These are phyloP conservation scores for Lobulomyces angularis DNA, from an alignment of 192 early-diverging fungal genomes.

Conservation along the genomic window DNA sequence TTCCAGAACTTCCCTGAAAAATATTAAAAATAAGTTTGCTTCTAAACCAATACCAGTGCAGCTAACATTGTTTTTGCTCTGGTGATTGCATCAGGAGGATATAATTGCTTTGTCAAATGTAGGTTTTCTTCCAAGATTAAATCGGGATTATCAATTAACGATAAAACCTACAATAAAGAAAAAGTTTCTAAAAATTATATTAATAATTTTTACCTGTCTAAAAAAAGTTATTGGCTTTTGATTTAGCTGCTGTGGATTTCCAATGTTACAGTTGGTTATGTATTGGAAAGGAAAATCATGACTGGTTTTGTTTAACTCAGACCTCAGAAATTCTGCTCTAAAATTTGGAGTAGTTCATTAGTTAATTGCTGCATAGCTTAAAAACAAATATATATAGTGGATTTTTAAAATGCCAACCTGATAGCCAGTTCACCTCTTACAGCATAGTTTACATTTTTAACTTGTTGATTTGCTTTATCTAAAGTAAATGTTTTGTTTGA, in stretches of 20 bases:
- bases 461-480: conserved; percentile 58
- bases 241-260: conserved; percentile 81
- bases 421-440: conserved; percentile 93
- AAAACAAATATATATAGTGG: neutral
- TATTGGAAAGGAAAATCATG: conserved; percentile 56
- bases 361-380: conserved; percentile 2
- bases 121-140: conserved; percentile 42
- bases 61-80: conserved; percentile 64
- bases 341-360: conserved; percentile 9
- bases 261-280: conserved; percentile 77
- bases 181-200: conserved; percentile 2
- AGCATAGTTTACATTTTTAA: conserved; percentile 79
- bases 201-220: conserved; percentile 58
- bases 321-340: no score
- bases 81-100: conserved; percentile 73
- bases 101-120: conserved; percentile 37
- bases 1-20: conserved; percentile 68
- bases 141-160: conserved; percentile 81
- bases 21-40: no score
- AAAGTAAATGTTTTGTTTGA: conserved; percentile 51
- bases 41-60: no score
- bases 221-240: conserved; percentile 93
- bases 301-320: conserved; percentile 4
- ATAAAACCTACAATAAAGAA: conserved; percentile 47
- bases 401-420: conserved; percentile 41